Evolutionary conservation across 139 green algal genomes (phyloP).

Genomic region (Pedinophyceae sp.): DNA sequence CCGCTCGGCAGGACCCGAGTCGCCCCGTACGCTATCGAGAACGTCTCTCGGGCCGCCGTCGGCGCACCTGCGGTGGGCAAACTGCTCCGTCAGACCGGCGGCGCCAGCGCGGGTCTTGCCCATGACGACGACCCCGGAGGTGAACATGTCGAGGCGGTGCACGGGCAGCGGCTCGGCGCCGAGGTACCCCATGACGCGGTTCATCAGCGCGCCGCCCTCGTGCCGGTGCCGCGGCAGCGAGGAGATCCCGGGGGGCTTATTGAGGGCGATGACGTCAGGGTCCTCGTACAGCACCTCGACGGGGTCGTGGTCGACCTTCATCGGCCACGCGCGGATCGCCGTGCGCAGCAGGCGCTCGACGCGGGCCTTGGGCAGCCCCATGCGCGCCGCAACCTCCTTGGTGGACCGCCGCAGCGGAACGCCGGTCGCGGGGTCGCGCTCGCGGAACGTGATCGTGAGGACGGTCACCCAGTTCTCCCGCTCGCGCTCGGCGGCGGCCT

Average conservation of each 20-base stretch:
- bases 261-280: background rate
- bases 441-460: background rate
- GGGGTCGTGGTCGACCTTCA: background rate
- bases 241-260: background rate
- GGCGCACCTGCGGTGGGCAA: background rate
- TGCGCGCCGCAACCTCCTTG: background rate
- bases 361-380: background rate
- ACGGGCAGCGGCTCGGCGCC: conserved; percentile 5
- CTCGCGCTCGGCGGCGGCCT: background rate
- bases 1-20: too few species aligned
- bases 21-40: too few species aligned
- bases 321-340: background rate
- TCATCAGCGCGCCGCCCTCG: conserved; percentile 10
- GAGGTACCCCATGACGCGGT: conserved; percentile 5
- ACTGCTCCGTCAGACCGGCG: conserved; percentile 5
- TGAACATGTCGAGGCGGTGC: conserved; percentile 23
- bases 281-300: background rate
- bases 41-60: too few species aligned
- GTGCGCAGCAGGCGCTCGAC: background rate
- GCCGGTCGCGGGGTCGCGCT: background rate
- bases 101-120: conserved; percentile 7
- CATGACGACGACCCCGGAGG: conserved; percentile 12
- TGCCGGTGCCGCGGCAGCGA: conserved; percentile 5
- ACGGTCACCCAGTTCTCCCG: background rate
- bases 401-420: background rate